Evolutionary conservation across 139 green algal genomes (phyloP).

Genomic region (Closterium sp.): DNA sequence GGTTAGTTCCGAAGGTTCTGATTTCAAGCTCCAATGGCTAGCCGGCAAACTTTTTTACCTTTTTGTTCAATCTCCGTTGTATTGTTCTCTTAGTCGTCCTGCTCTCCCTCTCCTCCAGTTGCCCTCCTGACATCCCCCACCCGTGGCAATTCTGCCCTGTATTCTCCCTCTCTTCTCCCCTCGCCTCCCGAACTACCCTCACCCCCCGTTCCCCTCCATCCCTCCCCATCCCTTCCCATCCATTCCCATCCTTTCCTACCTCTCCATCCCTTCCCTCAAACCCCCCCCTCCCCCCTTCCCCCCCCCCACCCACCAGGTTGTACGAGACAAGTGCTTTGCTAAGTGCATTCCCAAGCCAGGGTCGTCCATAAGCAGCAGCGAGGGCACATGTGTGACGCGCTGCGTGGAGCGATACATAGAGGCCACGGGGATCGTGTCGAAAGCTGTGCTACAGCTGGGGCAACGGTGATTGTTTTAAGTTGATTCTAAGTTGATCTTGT

Average conservation of each 20-base stretch:
- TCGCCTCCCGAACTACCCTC: no score
- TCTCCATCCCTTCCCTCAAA: neutral
- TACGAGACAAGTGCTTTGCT: constrained; percentile 94
- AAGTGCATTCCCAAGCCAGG: constrained; percentile 83
- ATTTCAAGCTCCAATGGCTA: neutral
- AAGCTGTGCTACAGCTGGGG: constrained; percentile 17
- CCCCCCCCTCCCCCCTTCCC: neutral
- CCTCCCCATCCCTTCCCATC: neutral
- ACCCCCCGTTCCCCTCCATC: neutral
- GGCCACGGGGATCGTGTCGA: constrained; percentile 54
- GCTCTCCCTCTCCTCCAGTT: neutral
- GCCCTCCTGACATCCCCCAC: no score
- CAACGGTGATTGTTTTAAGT: neutral
- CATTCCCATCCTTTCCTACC: neutral
- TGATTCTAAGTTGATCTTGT: neutral
- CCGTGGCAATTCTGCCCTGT: neutral
- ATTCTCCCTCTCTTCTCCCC: neutral
- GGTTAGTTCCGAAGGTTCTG: neutral
- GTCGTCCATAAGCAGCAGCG: constrained; percentile 78
- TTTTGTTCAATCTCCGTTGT: neutral
- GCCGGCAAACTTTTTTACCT: neutral
- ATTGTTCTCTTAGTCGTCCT: no score
- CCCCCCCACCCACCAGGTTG: constrained; percentile 62
- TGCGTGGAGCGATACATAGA: constrained; percentile 90
- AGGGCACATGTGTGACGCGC: constrained; percentile 81